Base-by-base conservation (phyloP, 352 stramenopile species). In the Globisporangium nodosum region DNA sequence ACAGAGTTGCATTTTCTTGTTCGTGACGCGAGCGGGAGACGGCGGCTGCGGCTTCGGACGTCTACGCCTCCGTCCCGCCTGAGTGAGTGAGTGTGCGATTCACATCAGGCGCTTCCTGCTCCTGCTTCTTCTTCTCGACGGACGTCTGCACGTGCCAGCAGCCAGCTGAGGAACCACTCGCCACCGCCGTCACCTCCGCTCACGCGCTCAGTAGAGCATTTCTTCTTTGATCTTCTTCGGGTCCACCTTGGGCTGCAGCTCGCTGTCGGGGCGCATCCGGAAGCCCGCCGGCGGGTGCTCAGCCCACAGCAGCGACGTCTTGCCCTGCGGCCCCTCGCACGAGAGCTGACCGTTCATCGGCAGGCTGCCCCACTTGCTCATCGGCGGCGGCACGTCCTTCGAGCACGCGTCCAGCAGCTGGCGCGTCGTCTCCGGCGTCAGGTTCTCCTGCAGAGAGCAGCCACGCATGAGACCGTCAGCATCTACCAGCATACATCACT, bases 301-400 rank as follows among this genome's bases (percentile, higher is more conserved):
- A 48, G 85, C 85, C 85, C 85, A 95, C 71, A 72, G 79, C 43
- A 99, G 78, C 50, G 85, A 87, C 12, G 94, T 98, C 81, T 99
- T 99, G 49, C 97, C 97, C 67, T 96, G 76, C 39, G 96, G 96
- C 33, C 96, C 97, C 80, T 99, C 97, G 76, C 96, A 99, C 67
- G 88, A 98, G 55, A 99, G 83, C 85, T 99, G 97, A 69, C 97
- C 97, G 83, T 99, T 99, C 96, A 99, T 99, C 16, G 97, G 97
- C 63, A 99, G 81, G 61, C 88, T 98, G 69, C 97, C 97, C 96
- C 96, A 99, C 70, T 97, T 98, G 74, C 87, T 98, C 92, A 99
- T 98, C 27, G 81, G 66, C 53, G 96, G 96, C 49, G 87, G 82
- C 24, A 86, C 70, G 56, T 96, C 96, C 42, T 81, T 78, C 85